phyloP scores from a whole-genome alignment of 768 basidiomycete genomes.

The Tulasnella sp. region DNA sequence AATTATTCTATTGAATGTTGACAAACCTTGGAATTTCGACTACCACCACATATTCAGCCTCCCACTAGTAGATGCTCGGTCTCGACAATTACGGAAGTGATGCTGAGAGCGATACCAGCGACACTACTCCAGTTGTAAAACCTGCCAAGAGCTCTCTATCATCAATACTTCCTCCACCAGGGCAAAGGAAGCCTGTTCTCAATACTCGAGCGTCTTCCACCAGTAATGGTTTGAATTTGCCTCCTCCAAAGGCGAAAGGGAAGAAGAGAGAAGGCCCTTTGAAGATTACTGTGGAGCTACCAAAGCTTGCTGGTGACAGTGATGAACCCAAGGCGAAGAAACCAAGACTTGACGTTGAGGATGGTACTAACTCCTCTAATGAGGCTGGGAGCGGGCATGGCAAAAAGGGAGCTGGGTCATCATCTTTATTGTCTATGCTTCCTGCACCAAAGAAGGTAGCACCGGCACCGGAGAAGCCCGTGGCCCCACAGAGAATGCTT shows the following conservation, averaged over 20 bases:
- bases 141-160: background rate
- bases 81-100: conserved; percentile 24
- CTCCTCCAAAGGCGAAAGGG: conserved; percentile 15
- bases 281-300: conserved; percentile 18
- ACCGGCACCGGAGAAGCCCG: conserved; percentile 3
- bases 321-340: conserved; percentile 16
- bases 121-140: conserved; percentile 1
- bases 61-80: conserved; percentile 12
- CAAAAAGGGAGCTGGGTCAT: conserved; percentile 15
- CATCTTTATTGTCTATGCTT: conserved; percentile 17
- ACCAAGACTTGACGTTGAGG: conserved; percentile 1
- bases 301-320: conserved; percentile 1
- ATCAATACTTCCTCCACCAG: background rate
- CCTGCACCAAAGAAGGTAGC: conserved; percentile 17
- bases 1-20: background rate
- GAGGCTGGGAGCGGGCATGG: too few species aligned
- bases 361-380: background rate
- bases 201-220: background rate
- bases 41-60: too few species aligned
- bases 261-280: conserved; percentile 18
- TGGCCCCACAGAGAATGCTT: conserved; percentile 8
- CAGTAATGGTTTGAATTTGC: conserved; percentile 1
- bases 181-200: conserved; percentile 1
- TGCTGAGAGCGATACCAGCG: conserved; percentile 19
- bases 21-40: too few species aligned